Evolutionary conservation across 2,329 filamentous ascomycete species (phyloP).

Genomic region (Aspergillus sergii): DNA sequence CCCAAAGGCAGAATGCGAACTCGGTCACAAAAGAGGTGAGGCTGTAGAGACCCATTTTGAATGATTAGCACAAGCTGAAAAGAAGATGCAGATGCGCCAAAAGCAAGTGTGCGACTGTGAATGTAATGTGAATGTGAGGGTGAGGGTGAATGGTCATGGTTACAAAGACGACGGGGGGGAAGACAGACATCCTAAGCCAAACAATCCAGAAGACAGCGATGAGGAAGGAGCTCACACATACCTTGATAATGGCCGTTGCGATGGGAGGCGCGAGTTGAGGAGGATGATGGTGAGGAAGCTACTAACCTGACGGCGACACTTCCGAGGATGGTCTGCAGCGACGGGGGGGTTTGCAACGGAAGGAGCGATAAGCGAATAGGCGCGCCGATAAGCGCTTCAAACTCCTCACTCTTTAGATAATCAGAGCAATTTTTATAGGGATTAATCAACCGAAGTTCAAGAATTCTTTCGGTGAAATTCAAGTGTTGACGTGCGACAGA

Average conservation of each 20-base stretch:
- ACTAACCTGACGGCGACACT: slow-evolving; percentile 11
- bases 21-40: not conserved
- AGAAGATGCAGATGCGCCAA: not conserved
- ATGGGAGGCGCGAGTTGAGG: not conserved
- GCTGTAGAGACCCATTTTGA: not conserved
- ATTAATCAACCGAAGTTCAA: not conserved
- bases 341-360: not conserved
- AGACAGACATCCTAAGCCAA: not conserved
- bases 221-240: not conserved
- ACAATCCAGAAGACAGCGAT: not conserved
- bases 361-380: slow-evolving; percentile 23
- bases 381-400: slow-evolving; percentile 25
- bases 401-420: slow-evolving; percentile 4
- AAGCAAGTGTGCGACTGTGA: not conserved
- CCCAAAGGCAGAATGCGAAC: not conserved
- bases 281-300: slow-evolving; percentile 13
- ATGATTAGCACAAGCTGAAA: not conserved
- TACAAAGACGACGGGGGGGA: not conserved
- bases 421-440: not conserved
- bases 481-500: not conserved
- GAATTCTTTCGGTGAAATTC: too few species aligned
- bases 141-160: not conserved
- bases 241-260: not conserved
- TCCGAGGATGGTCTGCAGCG: slow-evolving; percentile 16
- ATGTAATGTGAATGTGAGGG: not conserved